Conservation (phyloP, 768 basidiomycete genomes). For the Exsudoporus frostii region DNA sequence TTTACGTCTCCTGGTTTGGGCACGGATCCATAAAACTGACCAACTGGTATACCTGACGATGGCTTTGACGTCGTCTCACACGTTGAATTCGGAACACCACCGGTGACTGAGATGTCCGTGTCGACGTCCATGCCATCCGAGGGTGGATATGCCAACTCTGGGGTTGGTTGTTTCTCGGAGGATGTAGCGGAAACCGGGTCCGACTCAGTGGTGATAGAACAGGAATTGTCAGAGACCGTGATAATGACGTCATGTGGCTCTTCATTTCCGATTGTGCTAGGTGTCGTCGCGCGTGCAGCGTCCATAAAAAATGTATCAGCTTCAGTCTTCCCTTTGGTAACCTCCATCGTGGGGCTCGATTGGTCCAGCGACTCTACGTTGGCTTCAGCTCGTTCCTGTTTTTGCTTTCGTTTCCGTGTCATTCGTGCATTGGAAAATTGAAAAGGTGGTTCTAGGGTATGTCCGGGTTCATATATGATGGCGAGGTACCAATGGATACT, state of each 20-base stretch:
- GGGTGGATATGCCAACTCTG: slow-evolving; percentile 16
- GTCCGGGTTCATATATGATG: slow-evolving; percentile 81
- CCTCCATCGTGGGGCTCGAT: not conserved
- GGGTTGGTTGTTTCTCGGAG: slow-evolving; percentile 9
- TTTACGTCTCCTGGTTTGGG: not conserved
- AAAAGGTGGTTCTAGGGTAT: slow-evolving; percentile 41
- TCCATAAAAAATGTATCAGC: slow-evolving; percentile 14
- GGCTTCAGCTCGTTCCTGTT: slow-evolving; percentile 4
- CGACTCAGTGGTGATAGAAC: slow-evolving; percentile 10
- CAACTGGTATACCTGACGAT: slow-evolving; percentile 14
- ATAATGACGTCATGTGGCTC: slow-evolving; percentile 12
- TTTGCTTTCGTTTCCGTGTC: slow-evolving; percentile 25
- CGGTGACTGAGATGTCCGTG: not conserved
- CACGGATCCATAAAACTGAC: slow-evolving; percentile 22
- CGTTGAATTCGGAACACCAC: not conserved
- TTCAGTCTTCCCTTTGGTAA: slow-evolving; percentile 9
- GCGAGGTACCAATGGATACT: slow-evolving; percentile 98
- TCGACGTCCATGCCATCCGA: slow-evolving; percentile 32
- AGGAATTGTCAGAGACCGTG: slow-evolving; percentile 12
- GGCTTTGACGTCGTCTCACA: not conserved
- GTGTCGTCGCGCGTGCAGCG: slow-evolving; percentile 22
- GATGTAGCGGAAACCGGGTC: slow-evolving; percentile 8
- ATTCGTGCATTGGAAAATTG: slow-evolving; percentile 7
- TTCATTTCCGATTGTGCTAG: slow-evolving; percentile 13
- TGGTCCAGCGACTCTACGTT: slow-evolving; percentile 2